Conservation (phyloP, 1,284 basidiomycete species). For the Rhodotorula sp. region DNA sequence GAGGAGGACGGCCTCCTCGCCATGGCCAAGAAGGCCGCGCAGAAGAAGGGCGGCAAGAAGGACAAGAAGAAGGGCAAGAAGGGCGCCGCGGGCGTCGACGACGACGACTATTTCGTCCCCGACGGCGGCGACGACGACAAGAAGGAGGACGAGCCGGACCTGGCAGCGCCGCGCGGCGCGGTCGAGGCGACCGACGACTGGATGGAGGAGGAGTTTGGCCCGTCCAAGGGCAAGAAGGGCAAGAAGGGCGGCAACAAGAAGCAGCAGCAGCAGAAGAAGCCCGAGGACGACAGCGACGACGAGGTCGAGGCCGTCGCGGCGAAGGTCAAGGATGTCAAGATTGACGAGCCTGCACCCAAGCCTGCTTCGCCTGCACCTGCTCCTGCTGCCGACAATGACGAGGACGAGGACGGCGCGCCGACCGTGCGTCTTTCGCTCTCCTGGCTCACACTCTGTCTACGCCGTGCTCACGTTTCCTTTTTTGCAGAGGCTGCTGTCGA, state of each 20-base stretch:
- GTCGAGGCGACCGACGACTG: conserved; percentile 56
- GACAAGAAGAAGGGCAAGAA: conserved; percentile 59
- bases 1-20: conserved; percentile 76
- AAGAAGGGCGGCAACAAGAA: conserved; percentile 56
- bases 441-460: too few relatives aligned
- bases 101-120: conserved; percentile 36
- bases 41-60: conserved; percentile 62
- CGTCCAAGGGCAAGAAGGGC: conserved; percentile 59
- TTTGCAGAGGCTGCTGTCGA: conserved; percentile 65
- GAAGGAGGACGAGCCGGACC: conserved; percentile 52
- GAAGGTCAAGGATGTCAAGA: conserved; percentile 20
- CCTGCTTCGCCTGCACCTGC: conserved; percentile 18
- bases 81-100: conserved; percentile 48
- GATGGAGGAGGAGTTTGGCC: conserved; percentile 68
- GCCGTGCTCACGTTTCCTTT: too few relatives aligned
- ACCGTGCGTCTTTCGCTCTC: conserved; percentile 1
- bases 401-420: conserved; percentile 55
- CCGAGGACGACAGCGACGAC: conserved; percentile 40
- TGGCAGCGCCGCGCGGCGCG: conserved; percentile 60
- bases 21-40: conserved; percentile 61
- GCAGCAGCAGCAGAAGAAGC: conserved; percentile 42
- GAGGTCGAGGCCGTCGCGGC: conserved; percentile 40
- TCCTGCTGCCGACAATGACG: conserved; percentile 52
- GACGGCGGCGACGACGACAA: conserved; percentile 42
- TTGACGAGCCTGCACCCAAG: conserved; percentile 9